Percentiles rank a stretch among this genome's conserved stretches.
These are phyloP conservation scores for bread wheat (Triticum aestivum) DNA, from an alignment of 176 grass and related monocot species.

Conservation along the genomic window DNA sequence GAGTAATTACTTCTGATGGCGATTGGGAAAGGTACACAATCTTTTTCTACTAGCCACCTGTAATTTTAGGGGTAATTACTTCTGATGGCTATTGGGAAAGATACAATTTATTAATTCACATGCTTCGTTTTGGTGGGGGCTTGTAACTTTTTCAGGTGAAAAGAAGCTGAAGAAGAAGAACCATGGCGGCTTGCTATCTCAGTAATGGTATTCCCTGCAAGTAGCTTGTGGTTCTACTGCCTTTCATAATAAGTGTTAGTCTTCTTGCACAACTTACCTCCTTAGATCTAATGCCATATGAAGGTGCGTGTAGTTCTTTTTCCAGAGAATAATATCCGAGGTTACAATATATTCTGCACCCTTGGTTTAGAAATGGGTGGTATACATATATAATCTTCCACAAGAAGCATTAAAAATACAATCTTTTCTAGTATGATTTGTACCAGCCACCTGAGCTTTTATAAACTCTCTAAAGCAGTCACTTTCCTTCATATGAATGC, in stretches of 20 bases:
- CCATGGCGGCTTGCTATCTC: conserved; percentile 21
- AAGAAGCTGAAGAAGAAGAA: conserved; percentile 24
- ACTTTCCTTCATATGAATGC: neutral
- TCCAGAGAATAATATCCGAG: too few relatives aligned
- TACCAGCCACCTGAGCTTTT: too few relatives aligned
- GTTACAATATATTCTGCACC: neutral
- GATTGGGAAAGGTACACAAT: too few relatives aligned
- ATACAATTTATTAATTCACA: too few relatives aligned
- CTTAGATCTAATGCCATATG: conserved; percentile 39
- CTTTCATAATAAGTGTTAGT: conserved; percentile 39
- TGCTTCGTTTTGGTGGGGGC: neutral
- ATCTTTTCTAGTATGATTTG: neutral
- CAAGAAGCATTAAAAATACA: neutral
- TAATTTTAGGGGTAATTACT: too few relatives aligned
- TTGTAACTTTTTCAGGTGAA: too few relatives aligned
- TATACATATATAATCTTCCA: neutral
- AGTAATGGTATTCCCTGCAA: conserved; percentile 37
- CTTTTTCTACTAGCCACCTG: too few relatives aligned
- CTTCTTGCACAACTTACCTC: conserved; percentile 23
- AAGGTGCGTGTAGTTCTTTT: too few relatives aligned
- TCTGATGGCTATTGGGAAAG: too few relatives aligned
- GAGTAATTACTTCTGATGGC: too few relatives aligned
- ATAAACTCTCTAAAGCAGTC: neutral
- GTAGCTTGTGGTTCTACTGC: conserved; percentile 1
- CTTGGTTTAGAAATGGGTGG: conserved; percentile 23